A percentile compares a stretch with the other conserved stretches of the same genome.
Conservation (phyloP, 805 yeast genomes). For the Yarrowia deformans region DNA sequence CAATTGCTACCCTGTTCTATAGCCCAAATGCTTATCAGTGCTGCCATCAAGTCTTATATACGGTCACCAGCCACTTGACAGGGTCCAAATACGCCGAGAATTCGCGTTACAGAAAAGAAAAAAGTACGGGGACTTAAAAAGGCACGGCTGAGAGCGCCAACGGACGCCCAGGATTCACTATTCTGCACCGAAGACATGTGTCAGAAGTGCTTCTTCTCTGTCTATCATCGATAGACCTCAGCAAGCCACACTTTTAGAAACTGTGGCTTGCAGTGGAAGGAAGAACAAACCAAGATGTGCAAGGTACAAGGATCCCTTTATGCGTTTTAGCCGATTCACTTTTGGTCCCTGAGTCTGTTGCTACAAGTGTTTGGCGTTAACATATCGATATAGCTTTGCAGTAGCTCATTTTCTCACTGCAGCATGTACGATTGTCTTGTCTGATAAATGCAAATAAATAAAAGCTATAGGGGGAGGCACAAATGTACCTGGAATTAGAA, state of each 20-base stretch:
- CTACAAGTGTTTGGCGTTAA: not conserved
- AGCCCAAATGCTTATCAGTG: not conserved
- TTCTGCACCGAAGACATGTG: slow-evolving; percentile 7
- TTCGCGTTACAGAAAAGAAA: not conserved
- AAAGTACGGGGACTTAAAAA: not conserved
- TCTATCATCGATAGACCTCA: slow-evolving; percentile 1
- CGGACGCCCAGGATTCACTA: not conserved
- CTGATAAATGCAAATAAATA: slow-evolving; percentile 30
- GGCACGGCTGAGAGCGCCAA: not conserved
- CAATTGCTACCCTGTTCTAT: not conserved
- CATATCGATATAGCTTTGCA: not conserved
- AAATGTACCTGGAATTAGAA: slow-evolving; percentile 1
- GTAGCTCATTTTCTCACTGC: not conserved
- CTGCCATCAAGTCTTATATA: not conserved
- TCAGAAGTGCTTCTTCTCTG: not conserved
- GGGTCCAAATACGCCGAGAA: not conserved
- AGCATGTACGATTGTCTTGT: not conserved
- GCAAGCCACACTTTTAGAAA: slow-evolving; percentile 25
- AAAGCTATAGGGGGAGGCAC: not conserved
- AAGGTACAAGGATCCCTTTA: not conserved
- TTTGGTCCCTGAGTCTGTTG: slow-evolving; percentile 8
- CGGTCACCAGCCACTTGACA: not conserved
- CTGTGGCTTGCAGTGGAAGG: slow-evolving; percentile 20
- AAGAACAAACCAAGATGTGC: not conserved
- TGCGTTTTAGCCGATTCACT: not conserved